Base-by-base conservation (phyloP, 257 asterid species). In the Solanum gracilifrons region DNA sequence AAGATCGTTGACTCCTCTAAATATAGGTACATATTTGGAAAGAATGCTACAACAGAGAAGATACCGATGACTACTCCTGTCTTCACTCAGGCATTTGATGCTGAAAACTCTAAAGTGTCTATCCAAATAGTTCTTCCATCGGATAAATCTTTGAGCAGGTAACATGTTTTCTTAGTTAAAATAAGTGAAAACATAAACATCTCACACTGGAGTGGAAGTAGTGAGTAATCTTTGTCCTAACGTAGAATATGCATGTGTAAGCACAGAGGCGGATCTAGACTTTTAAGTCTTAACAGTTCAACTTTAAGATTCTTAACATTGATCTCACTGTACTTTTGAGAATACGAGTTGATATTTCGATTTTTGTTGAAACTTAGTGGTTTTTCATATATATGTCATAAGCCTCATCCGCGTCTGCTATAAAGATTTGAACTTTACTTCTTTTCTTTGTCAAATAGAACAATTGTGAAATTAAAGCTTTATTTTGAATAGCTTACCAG, bases 61-160 rank as follows among this genome's bases (percentile, higher is more conserved):
- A 96, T 96, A 90, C 92, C 96, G 11, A 95, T 95, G 98, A 95
- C 99, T 10, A 92, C 99, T 23, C 99, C 99, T 4, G 99, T 95
- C 85, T 94, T 95, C 88, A 96, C 98, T 82, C 96, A 94, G 83
- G 92, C 97, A 83, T 87, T 88, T 11, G 92, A 92, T 89, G 88
- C 90, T 0, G 92, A 94, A 51, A 89, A 85, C 79, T 91, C 98
- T 80, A 87, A 91, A 85, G 95, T 96, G 29, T 92, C 98, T 6
- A 89, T 96, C 89, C 99, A 96, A 88, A 94, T 96, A 90, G 98
- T 96, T 87, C 90, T 95, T 87, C 98, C 99, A 82, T 90, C 95
- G 6, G 94, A 90, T 15, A 96, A 94, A 86, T 98, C 93, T 84
- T 76, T 94, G 84, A 92, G 83, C 92, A 95, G 97, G 99, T 96